phyloP scores from a whole-genome alignment of 352 stramenopile genomes.

The Nothophytophthora sp. region DNA sequence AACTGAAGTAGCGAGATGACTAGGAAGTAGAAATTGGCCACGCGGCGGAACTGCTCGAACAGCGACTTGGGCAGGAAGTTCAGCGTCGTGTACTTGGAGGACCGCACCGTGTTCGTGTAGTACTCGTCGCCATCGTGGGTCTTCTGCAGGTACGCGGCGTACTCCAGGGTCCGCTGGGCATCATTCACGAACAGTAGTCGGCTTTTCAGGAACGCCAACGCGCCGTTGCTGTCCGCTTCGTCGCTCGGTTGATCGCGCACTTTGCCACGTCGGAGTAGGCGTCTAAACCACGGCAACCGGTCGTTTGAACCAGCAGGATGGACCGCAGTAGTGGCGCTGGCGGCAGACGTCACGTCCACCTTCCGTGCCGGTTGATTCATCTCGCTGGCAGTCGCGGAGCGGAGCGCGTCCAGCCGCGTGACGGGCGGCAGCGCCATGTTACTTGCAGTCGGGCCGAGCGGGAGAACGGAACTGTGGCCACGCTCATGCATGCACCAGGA shows the following conservation, averaged over 20 bases:
- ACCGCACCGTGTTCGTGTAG: conserved; percentile 67
- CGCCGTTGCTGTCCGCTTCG: neutral
- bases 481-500: conserved; percentile 35
- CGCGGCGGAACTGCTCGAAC: conserved; percentile 95
- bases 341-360: conserved; percentile 16
- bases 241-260: conserved; percentile 1
- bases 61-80: conserved; percentile 96
- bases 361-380: conserved; percentile 10
- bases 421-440: conserved; percentile 21
- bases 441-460: conserved; percentile 16
- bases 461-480: conserved; percentile 10
- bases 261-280: conserved; percentile 15
- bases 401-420: conserved; percentile 14
- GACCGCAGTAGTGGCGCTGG: neutral
- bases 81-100: conserved; percentile 94
- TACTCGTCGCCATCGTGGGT: conserved; percentile 37
- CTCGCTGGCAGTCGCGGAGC: conserved; percentile 5
- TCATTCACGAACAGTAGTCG: conserved; percentile 81
- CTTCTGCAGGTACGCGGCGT: conserved; percentile 54
- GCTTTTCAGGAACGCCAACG: conserved; percentile 37
- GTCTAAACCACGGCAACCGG: conserved; percentile 1
- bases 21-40: conserved; percentile 98
- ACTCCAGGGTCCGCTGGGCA: conserved; percentile 56
- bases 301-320: neutral
- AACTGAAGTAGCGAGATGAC: conserved; percentile 95